Evolutionary conservation across 495 filamentous ascomycete genomes (phyloP).

Genomic region (Neurospora discreta): DNA sequence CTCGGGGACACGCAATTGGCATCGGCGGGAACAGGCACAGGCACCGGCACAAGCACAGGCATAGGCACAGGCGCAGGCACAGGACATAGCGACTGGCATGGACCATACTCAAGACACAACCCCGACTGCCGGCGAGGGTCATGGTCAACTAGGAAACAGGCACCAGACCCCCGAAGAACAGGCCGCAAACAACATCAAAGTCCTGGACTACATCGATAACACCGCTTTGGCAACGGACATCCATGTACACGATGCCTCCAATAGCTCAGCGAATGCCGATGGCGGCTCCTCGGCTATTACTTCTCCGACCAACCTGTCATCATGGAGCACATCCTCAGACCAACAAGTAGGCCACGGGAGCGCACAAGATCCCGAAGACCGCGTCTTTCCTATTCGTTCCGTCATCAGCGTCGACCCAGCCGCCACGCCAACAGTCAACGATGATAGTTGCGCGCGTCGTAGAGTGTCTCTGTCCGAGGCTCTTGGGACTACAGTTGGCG

Average conservation of each 20-base stretch:
- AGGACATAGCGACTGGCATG: background rate
- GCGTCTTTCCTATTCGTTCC: slow-evolving; percentile 77
- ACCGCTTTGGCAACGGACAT: background rate
- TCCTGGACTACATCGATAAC: background rate
- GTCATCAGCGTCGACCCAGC: slow-evolving; percentile 60
- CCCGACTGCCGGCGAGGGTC: background rate
- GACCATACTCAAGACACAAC: background rate
- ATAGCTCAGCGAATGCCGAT: background rate
- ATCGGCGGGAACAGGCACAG: background rate
- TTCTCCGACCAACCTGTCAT: slow-evolving; percentile 12
- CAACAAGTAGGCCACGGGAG: slow-evolving; percentile 15
- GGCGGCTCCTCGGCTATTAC: slow-evolving; percentile 1
- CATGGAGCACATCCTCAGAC: slow-evolving; percentile 16
- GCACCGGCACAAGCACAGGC: background rate
- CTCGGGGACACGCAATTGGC: background rate
- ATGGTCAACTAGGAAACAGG: background rate
- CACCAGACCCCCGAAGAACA: background rate
- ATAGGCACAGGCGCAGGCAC: background rate
- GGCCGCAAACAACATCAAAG: background rate
- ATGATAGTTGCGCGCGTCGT: slow-evolving; percentile 17
- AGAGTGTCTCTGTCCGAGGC: slow-evolving; percentile 11
- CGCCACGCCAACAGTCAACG: slow-evolving; percentile 5
- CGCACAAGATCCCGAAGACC: slow-evolving; percentile 39
- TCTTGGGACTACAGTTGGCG: background rate
- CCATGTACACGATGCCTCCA: background rate